Conservation (phyloP, 441 rosid species). For the Gossypium trilobum region DNA sequence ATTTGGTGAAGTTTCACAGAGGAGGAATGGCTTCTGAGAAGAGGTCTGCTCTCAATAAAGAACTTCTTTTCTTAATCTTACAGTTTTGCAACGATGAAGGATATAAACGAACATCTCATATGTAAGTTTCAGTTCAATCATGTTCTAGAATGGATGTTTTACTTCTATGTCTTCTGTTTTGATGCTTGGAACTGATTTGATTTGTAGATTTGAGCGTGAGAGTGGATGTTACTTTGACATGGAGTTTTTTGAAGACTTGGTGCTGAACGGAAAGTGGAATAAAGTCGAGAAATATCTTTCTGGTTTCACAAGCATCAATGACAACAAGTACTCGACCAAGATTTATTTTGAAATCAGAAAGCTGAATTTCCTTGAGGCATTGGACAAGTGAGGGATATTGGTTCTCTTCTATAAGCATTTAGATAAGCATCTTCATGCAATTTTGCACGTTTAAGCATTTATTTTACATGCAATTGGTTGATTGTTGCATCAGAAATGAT, state of each 20-base stretch:
- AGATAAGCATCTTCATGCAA: neutral
- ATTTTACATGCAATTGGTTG: neutral
- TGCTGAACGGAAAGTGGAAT: slow-evolving; percentile 39
- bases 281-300: slow-evolving; percentile 49
- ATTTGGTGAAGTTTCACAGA: slow-evolving; percentile 12
- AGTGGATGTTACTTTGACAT: slow-evolving; percentile 40
- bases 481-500: slow-evolving; percentile 30
- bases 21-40: slow-evolving; percentile 15
- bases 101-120: slow-evolving; percentile 36
- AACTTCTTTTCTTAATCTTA: slow-evolving; percentile 43
- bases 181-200: neutral
- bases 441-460: neutral
- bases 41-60: slow-evolving; percentile 38
- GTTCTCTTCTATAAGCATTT: neutral
- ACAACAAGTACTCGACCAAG: slow-evolving; percentile 42
- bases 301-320: slow-evolving; percentile 37
- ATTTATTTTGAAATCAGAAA: slow-evolving; percentile 54
- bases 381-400: slow-evolving; percentile 34
- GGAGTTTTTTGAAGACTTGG: slow-evolving; percentile 41
- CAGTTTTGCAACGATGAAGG: slow-evolving; percentile 51
- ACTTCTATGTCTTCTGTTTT: neutral
- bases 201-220: slow-evolving; percentile 45
- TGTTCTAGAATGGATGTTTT: neutral
- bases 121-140: slow-evolving; percentile 19
- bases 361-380: slow-evolving; percentile 50